Evolutionary conservation across 352 stramenopile species (phyloP).

Genomic region (Paralagenidium karlingii): DNA sequence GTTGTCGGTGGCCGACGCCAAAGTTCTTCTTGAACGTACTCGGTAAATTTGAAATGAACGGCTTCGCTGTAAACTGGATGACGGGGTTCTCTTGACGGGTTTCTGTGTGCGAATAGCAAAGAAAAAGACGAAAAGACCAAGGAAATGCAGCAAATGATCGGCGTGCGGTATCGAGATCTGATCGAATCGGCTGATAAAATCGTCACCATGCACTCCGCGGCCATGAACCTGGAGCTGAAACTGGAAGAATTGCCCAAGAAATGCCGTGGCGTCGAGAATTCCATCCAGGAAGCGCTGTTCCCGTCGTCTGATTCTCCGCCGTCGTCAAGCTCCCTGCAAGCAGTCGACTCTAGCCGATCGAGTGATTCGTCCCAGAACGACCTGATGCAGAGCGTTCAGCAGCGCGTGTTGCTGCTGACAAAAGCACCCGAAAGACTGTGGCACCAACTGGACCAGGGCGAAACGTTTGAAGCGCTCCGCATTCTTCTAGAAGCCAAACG

Average conservation of each 20-base stretch:
- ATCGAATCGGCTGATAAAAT: slow-evolving; percentile 91
- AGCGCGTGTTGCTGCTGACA: slow-evolving; percentile 40
- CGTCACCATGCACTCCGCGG: slow-evolving; percentile 85
- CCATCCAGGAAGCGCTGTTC: slow-evolving; percentile 31
- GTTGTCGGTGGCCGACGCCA: slow-evolving; percentile 70
- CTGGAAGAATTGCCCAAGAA: slow-evolving; percentile 78
- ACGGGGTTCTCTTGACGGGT: background rate
- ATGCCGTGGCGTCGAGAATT: too few relatives aligned
- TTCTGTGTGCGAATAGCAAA: slow-evolving; percentile 16
- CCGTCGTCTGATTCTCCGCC: slow-evolving; percentile 3
- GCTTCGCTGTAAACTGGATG: background rate
- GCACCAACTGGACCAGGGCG: slow-evolving; percentile 45
- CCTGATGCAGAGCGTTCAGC: slow-evolving; percentile 2
- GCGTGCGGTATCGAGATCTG: slow-evolving; percentile 85
- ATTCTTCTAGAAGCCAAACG: slow-evolving; percentile 25
- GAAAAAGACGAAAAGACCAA: slow-evolving; percentile 81
- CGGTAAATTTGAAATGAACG: slow-evolving; percentile 17
- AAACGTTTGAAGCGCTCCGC: slow-evolving; percentile 31
- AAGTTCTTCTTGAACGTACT: slow-evolving; percentile 69
- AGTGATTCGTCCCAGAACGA: background rate
- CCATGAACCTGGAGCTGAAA: slow-evolving; percentile 60
- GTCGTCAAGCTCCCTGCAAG: background rate
- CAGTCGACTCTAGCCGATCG: background rate
- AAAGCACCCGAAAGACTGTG: slow-evolving; percentile 54
- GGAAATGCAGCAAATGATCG: slow-evolving; percentile 90